Evolutionary conservation across 169 alveolate species (phyloP), one percentile per base, ranked within the genome.

Genomic region (Cyclospora cayetanensis): DNA sequence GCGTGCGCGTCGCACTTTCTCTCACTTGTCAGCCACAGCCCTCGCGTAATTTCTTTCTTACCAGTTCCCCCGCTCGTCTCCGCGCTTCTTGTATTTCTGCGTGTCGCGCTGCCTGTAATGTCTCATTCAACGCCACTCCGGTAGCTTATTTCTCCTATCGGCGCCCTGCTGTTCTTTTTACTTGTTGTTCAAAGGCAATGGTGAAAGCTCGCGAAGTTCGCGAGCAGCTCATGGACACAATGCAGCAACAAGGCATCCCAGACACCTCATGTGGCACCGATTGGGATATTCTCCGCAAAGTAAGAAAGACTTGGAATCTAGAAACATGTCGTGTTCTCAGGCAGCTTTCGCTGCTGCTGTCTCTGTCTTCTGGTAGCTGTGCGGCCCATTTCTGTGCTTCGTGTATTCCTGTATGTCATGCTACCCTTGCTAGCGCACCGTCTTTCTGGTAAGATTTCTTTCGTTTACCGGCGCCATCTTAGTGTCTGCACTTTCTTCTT

Each of bases 201-300:
- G 91, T 90, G 91, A 91, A 95, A 37, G 97, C 96, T 12, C 89
- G 94, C 25, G 97, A 96, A 79, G 95, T 95, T 65, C 91, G 99
- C 63, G 96, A 97, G 35, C 98, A 99, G 95, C 95, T 99, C 25
- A 94, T 96, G 82, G 99, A 98, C 95, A 97, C 98, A 43, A 96
- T 98, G 97, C 93, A 90, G 68, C 94, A 94, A 92, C 95, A 95
- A 85, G 90, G 95, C 90, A 92, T 96, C 65, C 93, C 91, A 35
- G 79, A 76, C 92, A 80, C 66, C 80, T 94, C 96, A 7, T 94
- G 97, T 94, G 98, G 95, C 84, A 95, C 95, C 35, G 97, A 97
- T 92, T 98, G 99, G 99, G 99, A 97, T 94, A 80, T 74, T 43
- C 95, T 94, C 60, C 94, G 97, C 77, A 94, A 94, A 86, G 95